Base-by-base conservation (phyloP, 129 eudicot species). In the Escallonia rubra region DNA sequence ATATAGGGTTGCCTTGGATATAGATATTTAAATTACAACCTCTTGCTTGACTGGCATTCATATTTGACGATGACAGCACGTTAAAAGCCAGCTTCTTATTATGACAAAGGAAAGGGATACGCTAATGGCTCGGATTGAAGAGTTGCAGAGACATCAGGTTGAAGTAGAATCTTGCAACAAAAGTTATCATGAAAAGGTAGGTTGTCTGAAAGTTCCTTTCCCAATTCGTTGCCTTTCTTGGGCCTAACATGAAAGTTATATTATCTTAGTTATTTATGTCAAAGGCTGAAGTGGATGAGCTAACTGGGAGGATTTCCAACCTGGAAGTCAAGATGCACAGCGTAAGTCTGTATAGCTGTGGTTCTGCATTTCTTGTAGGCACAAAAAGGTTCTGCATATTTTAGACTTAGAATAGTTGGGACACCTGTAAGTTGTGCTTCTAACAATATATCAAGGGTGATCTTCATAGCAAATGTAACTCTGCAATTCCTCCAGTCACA, bases 271-370 rank as follows among this genome's bases (percentile, higher is more conserved):
- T 81, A 8, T 53, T 56, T 68, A 72, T 60, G 43, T 69, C 72
- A 48, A 74, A 83, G 61, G 61, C 77, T 54, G 84, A 83, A 62
- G 76, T 84, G 34, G 79, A 85, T 74, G 76, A 80, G 66, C 85
- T 82, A 72, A 78, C 61, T 6, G 51, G 12, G 68, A 81, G 65
- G 68, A 65, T 80, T 55, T 63, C 84, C 40, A 75, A 66, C 6
- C 46, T 89, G 77, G 90, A 86, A 64, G 71, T 51, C 64, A 82
- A 79, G 66, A 76, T 50, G 71, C 96, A 64, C 71, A 57, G 51
- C 10, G 90, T 89, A 79, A 82, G 86, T 23, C 65, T 64, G 68
- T 43, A 10, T n/a, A 60, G 34, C 34, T 23, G 34, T 23, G 34
- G 34, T 23, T 23, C 34, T 23, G 34, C 34, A 23, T 23, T 23